Percentiles rank a stretch among this genome's conserved stretches.
Conservation (phyloP, 345 rosid genomes). For the Gossypium mustelinum region DNA sequence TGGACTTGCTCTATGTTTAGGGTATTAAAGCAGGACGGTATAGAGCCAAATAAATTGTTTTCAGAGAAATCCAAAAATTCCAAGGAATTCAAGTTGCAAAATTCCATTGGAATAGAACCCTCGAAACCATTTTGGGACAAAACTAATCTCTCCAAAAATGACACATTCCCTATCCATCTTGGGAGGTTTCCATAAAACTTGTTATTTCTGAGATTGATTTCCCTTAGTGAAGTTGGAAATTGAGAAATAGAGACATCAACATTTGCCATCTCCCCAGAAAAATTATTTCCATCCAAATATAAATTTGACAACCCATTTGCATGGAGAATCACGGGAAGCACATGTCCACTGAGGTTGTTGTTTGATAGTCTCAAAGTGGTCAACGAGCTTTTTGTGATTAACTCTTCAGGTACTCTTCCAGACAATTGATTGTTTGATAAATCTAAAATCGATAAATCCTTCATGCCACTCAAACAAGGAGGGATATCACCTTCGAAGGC, state of each 20-base stretch:
- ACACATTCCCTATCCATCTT: no score
- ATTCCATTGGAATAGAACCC: not conserved
- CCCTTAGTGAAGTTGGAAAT: not conserved
- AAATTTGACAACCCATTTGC: not conserved
- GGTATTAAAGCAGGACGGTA: no score
- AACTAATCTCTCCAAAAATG: no score
- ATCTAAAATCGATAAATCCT: no score
- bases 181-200: not conserved
- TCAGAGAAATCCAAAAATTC: no score
- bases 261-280: not conserved
- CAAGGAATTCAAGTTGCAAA: not conserved
- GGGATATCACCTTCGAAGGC: no score
- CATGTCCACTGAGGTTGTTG: conserved; percentile 24
- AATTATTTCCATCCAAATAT: conserved; percentile 15
- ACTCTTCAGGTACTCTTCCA: no score
- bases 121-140: no score
- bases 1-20: not conserved
- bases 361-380: conserved; percentile 11
- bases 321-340: not conserved
- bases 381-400: not conserved
- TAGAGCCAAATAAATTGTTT: no score
- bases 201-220: conserved; percentile 22
- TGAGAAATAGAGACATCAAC: not conserved
- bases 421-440: no score
- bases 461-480: no score